Evolutionary conservation across 1,284 basidiomycete genomes (phyloP).

Genomic region (Sporisorium sorghi): DNA sequence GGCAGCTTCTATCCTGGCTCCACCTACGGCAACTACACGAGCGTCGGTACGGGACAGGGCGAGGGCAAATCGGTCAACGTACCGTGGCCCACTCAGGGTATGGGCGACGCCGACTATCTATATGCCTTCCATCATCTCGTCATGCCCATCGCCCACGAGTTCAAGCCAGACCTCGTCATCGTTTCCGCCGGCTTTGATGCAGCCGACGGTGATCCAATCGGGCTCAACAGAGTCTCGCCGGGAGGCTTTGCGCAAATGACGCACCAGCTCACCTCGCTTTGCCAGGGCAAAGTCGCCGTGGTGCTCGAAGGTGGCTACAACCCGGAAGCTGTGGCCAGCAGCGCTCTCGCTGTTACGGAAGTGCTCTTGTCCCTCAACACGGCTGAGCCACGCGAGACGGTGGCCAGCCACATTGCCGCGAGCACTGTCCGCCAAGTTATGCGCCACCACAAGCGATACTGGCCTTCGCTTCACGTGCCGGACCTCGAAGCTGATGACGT

Average conservation of each 20-base stretch:
- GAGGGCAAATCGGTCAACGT: conserved; percentile 88
- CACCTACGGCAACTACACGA: conserved; percentile 85
- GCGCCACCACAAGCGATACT: conserved; percentile 85
- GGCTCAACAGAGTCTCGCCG: conserved; percentile 89
- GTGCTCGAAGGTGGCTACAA: conserved; percentile 99
- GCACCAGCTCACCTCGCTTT: conserved; percentile 90
- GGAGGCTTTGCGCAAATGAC: conserved; percentile 99
- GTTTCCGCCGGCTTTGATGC: conserved; percentile 99
- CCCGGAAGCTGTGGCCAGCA: conserved; percentile 85
- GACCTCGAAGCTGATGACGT: conserved; percentile 34
- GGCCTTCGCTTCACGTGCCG: conserved; percentile 77
- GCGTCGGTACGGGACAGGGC: conserved; percentile 84
- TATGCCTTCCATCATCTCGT: conserved; percentile 94
- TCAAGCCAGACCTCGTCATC: conserved; percentile 93
- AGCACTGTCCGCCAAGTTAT: conserved; percentile 89
- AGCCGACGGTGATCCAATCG: conserved; percentile 89
- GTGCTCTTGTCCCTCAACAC: conserved; percentile 88
- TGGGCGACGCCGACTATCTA: conserved; percentile 95
- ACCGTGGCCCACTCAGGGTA: conserved; percentile 89
- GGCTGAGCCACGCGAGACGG: conserved; percentile 73
- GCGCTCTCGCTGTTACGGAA: conserved; percentile 85
- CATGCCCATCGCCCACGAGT: conserved; percentile 97
- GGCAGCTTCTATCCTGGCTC: conserved; percentile 87
- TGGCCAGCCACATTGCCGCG: conserved; percentile 73
- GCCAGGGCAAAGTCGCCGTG: conserved; percentile 87